Percentiles rank a stretch among this genome's conserved stretches.
Conservation (phyloP, 2,329 filamentous ascomycete species). For the Parafenestella ontariensis region DNA sequence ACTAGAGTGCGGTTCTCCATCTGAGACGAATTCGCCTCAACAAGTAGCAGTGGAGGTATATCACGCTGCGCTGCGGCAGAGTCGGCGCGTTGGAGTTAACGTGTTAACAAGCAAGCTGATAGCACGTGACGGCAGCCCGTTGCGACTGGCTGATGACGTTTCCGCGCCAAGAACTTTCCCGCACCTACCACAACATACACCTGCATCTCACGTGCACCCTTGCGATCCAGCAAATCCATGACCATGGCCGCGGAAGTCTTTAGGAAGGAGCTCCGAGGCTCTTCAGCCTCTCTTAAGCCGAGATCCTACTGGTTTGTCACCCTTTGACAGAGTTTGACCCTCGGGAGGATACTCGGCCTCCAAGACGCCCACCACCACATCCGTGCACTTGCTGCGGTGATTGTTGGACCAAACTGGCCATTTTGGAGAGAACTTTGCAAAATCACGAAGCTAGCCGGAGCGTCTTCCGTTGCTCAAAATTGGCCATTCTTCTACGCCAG, state of each 20-base stretch:
- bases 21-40: slow-evolving; percentile 11
- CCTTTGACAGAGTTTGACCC: slow-evolving; percentile 13
- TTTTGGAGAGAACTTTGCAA: slow-evolving; percentile 5
- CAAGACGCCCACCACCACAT: slow-evolving; percentile 9
- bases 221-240: not conserved
- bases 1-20: slow-evolving; percentile 18
- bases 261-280: not conserved
- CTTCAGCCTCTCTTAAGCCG: slow-evolving; percentile 5
- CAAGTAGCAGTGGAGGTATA: slow-evolving; percentile 16
- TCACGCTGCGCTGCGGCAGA: slow-evolving; percentile 14
- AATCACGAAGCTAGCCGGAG: slow-evolving; percentile 3
- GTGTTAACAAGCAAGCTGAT: slow-evolving; percentile 21
- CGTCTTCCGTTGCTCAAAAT: slow-evolving; percentile 13
- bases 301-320: slow-evolving; percentile 12
- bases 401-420: slow-evolving; percentile 15
- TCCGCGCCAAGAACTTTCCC: not conserved
- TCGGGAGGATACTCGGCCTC: slow-evolving; percentile 37
- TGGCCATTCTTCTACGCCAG: not conserved
- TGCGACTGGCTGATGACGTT: slow-evolving; percentile 2
- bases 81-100: slow-evolving; percentile 20
- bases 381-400: slow-evolving; percentile 24
- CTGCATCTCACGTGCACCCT: not conserved
- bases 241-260: not conserved
- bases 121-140: slow-evolving; percentile 4
- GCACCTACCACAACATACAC: not conserved